Conservation (phyloP, 352 stramenopile species). For the Globisporangium alternatum region DNA sequence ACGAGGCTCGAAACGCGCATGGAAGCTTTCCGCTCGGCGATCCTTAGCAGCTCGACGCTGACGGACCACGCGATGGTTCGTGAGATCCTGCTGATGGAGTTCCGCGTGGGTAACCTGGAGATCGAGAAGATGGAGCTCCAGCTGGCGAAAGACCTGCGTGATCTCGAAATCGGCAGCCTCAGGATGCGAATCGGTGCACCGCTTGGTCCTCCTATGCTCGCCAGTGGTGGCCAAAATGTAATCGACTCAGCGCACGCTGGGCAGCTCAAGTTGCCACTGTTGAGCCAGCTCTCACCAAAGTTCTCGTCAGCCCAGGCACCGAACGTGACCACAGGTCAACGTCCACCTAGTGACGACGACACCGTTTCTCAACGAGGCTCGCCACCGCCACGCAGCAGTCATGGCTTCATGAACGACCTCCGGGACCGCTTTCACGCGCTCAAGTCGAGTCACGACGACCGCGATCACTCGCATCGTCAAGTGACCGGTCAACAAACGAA, state of each 20-base stretch:
- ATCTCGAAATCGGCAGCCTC: slow-evolving; percentile 15
- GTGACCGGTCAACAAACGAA: background rate
- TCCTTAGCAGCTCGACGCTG: slow-evolving; percentile 42
- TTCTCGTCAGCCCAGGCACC: slow-evolving; percentile 5
- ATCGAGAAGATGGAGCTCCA: slow-evolving; percentile 91
- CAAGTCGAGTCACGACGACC: slow-evolving; percentile 6
- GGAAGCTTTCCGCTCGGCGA: slow-evolving; percentile 54
- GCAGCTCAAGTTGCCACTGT: slow-evolving; percentile 1
- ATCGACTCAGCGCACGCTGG: background rate
- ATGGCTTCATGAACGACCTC: slow-evolving; percentile 32
- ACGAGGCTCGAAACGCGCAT: slow-evolving; percentile 29
- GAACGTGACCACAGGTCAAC: background rate
- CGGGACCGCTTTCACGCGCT: slow-evolving; percentile 27
- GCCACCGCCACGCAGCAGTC: background rate
- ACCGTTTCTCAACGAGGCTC: background rate
- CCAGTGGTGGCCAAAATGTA: no score
- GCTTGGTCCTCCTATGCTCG: background rate
- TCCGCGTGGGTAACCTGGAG: slow-evolving; percentile 88
- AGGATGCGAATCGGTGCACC: background rate
- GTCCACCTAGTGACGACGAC: no score
- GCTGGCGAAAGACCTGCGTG: slow-evolving; percentile 24
- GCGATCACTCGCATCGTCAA: background rate
- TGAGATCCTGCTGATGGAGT: slow-evolving; percentile 76
- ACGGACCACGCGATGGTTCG: slow-evolving; percentile 46
- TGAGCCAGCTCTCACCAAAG: slow-evolving; percentile 10